A percentile compares a stretch with the other conserved stretches of the same genome.
These are phyloP conservation scores for Arthrinium puccinioides DNA, from an alignment of 2,329 filamentous ascomycete species.

Conservation along the genomic window DNA sequence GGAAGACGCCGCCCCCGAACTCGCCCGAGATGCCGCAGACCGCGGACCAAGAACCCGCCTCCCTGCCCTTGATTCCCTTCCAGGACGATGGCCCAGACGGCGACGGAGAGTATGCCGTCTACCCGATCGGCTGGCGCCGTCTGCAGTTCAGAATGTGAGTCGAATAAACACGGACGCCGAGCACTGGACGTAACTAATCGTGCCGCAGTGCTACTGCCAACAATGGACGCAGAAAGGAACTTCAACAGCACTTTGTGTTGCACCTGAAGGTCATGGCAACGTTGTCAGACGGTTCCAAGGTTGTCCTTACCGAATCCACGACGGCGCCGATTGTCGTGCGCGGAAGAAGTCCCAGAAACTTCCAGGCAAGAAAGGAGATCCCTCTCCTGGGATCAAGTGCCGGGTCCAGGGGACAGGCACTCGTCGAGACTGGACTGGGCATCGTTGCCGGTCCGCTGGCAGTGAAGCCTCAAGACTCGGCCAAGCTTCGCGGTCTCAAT, in stretches of 20 bases:
- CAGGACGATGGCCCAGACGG: slow-evolving; percentile 50
- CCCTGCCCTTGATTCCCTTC: slow-evolving; percentile 66
- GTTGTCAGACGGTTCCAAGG: slow-evolving; percentile 73
- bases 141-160: slow-evolving; percentile 79
- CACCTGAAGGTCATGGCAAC: slow-evolving; percentile 81
- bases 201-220: slow-evolving; percentile 74
- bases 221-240: slow-evolving; percentile 87
- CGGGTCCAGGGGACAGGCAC: slow-evolving; percentile 68
- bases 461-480: slow-evolving; percentile 46
- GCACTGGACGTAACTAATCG: slow-evolving; percentile 9
- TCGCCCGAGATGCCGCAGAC: slow-evolving; percentile 57
- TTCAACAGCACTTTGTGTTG: slow-evolving; percentile 93
- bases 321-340: slow-evolving; percentile 92
- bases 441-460: slow-evolving; percentile 51
- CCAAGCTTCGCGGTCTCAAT: slow-evolving; percentile 44
- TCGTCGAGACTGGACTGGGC: slow-evolving; percentile 55
- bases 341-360: slow-evolving; percentile 87
- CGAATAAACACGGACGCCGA: neutral
- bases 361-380: slow-evolving; percentile 88
- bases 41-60: slow-evolving; percentile 76
- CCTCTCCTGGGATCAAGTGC: slow-evolving; percentile 73
- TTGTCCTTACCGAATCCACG: slow-evolving; percentile 73
- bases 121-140: slow-evolving; percentile 89
- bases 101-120: slow-evolving; percentile 79
- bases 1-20: slow-evolving; percentile 88